phyloP scores from a whole-genome alignment of 1,284 basidiomycete species.

The Heterobasidion occidentale region DNA sequence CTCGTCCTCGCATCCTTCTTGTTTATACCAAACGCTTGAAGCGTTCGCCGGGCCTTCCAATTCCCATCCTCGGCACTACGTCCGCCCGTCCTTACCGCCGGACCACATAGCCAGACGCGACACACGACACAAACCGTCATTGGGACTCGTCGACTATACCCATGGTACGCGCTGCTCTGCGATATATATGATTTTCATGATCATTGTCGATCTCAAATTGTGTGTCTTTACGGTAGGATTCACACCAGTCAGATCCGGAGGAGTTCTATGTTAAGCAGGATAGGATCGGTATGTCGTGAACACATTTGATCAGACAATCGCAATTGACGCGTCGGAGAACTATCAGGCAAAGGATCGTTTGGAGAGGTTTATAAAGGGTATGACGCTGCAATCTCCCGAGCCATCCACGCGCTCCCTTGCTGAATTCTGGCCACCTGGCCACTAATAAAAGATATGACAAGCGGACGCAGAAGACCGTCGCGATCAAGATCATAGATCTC shows the following conservation, averaged over 20 bases:
- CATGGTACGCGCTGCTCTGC: not conserved
- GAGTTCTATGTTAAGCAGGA: constrained; percentile 95
- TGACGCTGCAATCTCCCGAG: constrained; percentile 14
- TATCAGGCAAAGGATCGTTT: constrained; percentile 87
- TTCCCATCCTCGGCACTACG: not conserved
- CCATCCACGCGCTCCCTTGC: constrained; percentile 1
- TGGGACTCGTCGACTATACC: not conserved
- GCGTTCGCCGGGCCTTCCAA: not conserved
- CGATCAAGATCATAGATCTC: constrained; percentile 98
- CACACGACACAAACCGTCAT: not conserved
- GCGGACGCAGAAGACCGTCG: constrained; percentile 86
- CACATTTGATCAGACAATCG: too few species aligned
- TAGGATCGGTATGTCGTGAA: constrained; percentile 69
- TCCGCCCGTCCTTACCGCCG: not conserved
- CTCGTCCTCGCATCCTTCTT: not conserved
- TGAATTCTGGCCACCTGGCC: too few species aligned
- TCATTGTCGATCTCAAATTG: constrained; percentile 2
- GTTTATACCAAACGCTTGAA: not conserved
- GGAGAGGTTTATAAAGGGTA: constrained; percentile 98
- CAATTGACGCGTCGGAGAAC: constrained; percentile 5
- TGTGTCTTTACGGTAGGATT: constrained; percentile 36
- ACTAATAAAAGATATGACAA: constrained; percentile 70
- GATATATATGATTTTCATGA: not conserved
- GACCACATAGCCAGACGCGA: not conserved
- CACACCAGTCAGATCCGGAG: constrained; percentile 79